Percentiles rank a stretch among this genome's conserved stretches.
Conservation (phyloP, 306 rosid species). For the Medicago lupulina region DNA sequence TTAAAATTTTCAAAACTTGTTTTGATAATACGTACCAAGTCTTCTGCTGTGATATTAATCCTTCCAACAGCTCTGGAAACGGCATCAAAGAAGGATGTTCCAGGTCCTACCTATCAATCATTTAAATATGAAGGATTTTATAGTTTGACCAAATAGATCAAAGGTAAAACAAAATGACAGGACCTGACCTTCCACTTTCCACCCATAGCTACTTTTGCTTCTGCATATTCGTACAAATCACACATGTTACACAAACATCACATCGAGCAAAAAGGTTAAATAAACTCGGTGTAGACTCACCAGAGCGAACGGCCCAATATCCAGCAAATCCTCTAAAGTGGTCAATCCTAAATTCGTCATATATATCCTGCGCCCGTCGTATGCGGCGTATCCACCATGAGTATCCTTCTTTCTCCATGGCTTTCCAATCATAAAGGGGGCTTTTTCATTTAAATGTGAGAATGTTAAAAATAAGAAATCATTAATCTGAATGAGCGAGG, state of each 20-base stretch:
- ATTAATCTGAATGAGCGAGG: constrained; percentile 32
- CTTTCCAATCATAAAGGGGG: constrained; percentile 95
- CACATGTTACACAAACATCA: constrained; percentile 43
- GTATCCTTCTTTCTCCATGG: constrained; percentile 91
- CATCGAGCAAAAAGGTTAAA: constrained; percentile 42
- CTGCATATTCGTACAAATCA: constrained; percentile 56
- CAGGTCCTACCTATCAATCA: constrained; percentile 92
- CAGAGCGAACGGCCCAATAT: constrained; percentile 95
- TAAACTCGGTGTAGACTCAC: constrained; percentile 50
- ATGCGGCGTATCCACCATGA: constrained; percentile 96
- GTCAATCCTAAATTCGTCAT: constrained; percentile 90
- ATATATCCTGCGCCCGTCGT: constrained; percentile 77
- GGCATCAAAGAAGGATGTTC: constrained; percentile 80
- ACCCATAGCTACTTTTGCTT: constrained; percentile 82
- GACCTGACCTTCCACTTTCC: constrained; percentile 93
- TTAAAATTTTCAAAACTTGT: constrained; percentile 20
- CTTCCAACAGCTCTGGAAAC: constrained; percentile 76
- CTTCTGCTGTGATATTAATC: constrained; percentile 87
- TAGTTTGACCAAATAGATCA: constrained; percentile 34
- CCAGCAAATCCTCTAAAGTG: constrained; percentile 97
- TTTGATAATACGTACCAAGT: constrained; percentile 66
- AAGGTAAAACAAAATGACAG: constrained; percentile 38
- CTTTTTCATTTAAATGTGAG: constrained; percentile 53
- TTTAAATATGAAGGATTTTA: constrained; percentile 43
- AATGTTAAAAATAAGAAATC: constrained; percentile 34